Evolutionary conservation across 176 grass and related monocot genomes (phyloP).

Genomic region (Microstegium vimineum): DNA sequence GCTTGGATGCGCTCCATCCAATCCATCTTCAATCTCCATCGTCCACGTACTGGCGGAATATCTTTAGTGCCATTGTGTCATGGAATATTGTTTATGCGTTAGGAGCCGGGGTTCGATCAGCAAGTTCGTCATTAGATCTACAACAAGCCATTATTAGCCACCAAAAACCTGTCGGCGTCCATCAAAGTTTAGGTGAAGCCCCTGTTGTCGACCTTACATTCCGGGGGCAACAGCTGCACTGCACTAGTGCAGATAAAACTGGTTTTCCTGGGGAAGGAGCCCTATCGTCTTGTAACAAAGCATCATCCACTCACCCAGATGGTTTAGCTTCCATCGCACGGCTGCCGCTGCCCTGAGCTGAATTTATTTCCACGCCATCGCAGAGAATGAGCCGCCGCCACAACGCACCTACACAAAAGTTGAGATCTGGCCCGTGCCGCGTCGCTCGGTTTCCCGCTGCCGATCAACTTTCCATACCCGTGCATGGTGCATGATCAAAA

Average conservation of each 20-base stretch:
- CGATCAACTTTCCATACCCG: not conserved
- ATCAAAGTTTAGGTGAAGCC: not conserved
- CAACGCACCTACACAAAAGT: not conserved
- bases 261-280: not conserved
- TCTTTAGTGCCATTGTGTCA: not conserved
- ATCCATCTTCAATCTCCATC: not conserved
- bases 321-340: too few species aligned
- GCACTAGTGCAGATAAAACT: not conserved
- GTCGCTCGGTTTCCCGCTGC: not conserved
- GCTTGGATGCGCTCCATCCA: too few species aligned
- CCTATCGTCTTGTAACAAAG: not conserved
- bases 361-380: not conserved
- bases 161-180: conserved; percentile 1
- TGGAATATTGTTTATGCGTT: not conserved
- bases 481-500: not conserved
- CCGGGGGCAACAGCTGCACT: not conserved
- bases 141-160: not conserved
- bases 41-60: not conserved
- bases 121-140: not conserved
- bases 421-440: not conserved
- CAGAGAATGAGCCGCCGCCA: not conserved
- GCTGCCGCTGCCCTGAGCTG: too few species aligned
- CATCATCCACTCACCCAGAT: too few species aligned
- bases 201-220: too few species aligned
- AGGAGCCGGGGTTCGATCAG: not conserved